phyloP scores from a whole-genome alignment of 345 rosid genomes.

The Eucalyptus pauciflora region DNA sequence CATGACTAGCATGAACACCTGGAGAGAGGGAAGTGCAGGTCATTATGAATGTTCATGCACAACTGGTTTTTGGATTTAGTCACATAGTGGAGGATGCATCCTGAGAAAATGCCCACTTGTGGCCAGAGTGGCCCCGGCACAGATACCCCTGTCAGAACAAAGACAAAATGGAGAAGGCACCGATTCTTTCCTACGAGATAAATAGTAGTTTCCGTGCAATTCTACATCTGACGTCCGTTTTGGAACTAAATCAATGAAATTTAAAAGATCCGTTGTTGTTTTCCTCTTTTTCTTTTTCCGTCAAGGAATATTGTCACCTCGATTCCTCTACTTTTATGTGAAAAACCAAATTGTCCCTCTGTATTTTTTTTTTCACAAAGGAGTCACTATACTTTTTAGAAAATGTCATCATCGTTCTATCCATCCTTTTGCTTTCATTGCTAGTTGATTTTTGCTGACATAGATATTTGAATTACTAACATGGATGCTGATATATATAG shows the following conservation, averaged over 20 bases:
- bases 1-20: background rate
- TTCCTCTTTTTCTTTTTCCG: background rate
- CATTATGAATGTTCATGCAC: background rate
- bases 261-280: background rate
- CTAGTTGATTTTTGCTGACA: background rate
- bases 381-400: background rate
- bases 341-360: background rate
- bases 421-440: background rate
- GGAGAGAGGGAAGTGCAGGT: background rate
- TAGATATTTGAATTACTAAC: background rate
- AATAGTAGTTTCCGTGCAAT: background rate
- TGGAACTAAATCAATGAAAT: background rate
- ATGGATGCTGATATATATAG: rapidly evolving
- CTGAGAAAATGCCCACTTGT: background rate
- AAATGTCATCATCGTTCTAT: background rate
- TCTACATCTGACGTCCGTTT: background rate
- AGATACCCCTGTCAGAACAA: too few species aligned
- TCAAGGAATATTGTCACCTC: too few species aligned
- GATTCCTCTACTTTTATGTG: background rate
- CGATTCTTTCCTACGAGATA: background rate
- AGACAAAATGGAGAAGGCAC: background rate
- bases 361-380: background rate
- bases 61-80: background rate
- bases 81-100: background rate
- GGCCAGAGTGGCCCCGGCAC: background rate